Base-by-base conservation (phyloP, 169 alveolate species). In the Sarcocystis neurona region DNA sequence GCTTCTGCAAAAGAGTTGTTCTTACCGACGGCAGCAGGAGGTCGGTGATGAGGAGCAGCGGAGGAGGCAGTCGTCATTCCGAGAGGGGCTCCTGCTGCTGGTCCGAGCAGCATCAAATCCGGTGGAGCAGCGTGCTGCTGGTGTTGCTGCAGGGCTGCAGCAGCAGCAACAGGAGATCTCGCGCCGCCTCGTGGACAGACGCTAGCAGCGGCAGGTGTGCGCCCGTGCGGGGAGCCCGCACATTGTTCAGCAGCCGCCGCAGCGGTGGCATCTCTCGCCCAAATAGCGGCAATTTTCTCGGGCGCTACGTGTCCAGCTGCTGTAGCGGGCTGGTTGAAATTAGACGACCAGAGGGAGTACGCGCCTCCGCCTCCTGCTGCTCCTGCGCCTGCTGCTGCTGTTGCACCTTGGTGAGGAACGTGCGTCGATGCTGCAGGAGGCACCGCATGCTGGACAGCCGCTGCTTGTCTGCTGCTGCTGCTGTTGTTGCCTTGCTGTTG, bases 281-380 rank as follows among this genome's bases (percentile, higher is more conserved):
- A 84, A 27, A 84, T 84, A 8, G 89, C 89, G 72, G 89, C 89
- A 27, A 84, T 84, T 1, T 79, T 84, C 47, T 84, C 89, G 23
- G 89, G 89, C 30, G 89, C 89, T 1, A 84, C 89, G 15, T 82
- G 89, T 39, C 56, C 34, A 0, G 89, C 41, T 8, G 89, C 48
- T 23, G 87, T 34, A 15, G 50, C 89, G 27, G 89, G 89, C 82
- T 84, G 89, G 39, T 48, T 46, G 80, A 84, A 84, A 50, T 84
- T 84, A 63, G 79, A 56, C 34, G 79, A 56, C 89, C 89, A 84
- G 18, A 84, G 82, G 39, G 89, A 84, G 82, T 56, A 84, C 10
- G 58, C 56, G 1, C 56, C 43, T 0, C 39, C 58, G 41, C 66
- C 89, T 10, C 82, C 46, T 4, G 82, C 43, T 0, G 56, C 58